Base-by-base conservation (phyloP, 352 stramenopile species). In the Blastocystis hominis region DNA sequence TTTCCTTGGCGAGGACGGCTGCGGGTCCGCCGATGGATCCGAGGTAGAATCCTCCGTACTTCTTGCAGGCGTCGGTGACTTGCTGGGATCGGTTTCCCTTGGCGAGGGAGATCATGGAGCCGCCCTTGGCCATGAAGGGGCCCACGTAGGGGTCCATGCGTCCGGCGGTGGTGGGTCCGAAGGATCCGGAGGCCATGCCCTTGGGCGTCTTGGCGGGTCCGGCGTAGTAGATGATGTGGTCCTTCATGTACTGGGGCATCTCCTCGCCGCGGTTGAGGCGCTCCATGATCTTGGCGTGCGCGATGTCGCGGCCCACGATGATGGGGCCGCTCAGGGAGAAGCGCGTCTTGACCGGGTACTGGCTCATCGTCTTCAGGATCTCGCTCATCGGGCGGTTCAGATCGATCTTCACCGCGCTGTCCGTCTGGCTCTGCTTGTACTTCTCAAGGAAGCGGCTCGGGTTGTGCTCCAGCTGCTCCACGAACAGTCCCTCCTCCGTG, bases 161-260 rank as follows among this genome's bases (percentile, higher is more conserved):
- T 30, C 93, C 93, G 38, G 93, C 93, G 10, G 93, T 96, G 3
- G 93, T 96, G 7, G 93, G 93, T 36, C 93, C 93, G 88, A 96
- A 96, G 15, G 90, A 93, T 46, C 93, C 93, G 53, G 91, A 94
- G 15, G 93, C 92, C 88, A 94, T 94, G 15, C 93, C 93, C 59
- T 95, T 91, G 6, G 93, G 93, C 50, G 93, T 96, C 90, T 96
- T 95, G 10, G 93, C 93, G 38, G 93, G 93, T 50, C 93, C 93
- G 76, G 93, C 93, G 76, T 96, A 96, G 89, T 96, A 96, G 46
- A 96, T 93, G 55, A 95, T 95, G 68, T 95, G 91, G 64, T 96
- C 90, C 88, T 95, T 95, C 38, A 94, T 91, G 90, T 96, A 96
- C 44, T 96, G 87, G 36, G 93, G 93, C 70, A 96, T 90, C 64